Percentiles rank a stretch among this genome's conserved stretches.
Conservation (phyloP, 2,329 filamentous ascomycete genomes). For the Phyllosticta ampelicida region DNA sequence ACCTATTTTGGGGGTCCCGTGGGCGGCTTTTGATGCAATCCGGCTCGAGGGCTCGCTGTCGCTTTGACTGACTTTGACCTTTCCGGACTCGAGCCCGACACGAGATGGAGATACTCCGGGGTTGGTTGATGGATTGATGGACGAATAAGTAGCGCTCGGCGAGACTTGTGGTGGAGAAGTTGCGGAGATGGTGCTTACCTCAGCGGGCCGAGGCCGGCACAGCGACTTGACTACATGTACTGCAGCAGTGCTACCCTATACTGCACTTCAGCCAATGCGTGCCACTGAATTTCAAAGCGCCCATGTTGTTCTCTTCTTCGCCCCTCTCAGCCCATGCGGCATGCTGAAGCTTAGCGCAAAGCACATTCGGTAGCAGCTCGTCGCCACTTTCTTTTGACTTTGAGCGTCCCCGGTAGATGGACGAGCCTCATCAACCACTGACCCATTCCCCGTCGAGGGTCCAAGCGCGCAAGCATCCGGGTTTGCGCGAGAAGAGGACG, state of each 20-base stretch:
- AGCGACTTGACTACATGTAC: not conserved
- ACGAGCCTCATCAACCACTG: not conserved
- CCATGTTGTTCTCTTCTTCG: not conserved
- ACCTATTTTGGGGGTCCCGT: slow-evolving; percentile 4
- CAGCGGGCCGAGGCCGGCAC: not conserved
- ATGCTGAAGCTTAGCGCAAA: not conserved
- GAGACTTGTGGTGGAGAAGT: not conserved
- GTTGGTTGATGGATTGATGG: not conserved
- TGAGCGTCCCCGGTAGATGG: not conserved
- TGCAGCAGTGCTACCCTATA: no score
- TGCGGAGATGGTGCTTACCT: not conserved
- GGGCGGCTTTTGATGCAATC: not conserved
- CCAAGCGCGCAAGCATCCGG: not conserved
- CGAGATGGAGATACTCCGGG: not conserved
- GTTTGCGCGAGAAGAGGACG: not conserved
- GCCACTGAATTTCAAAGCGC: no score
- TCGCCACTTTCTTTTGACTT: not conserved
- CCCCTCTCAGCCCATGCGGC: not conserved
- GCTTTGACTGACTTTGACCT: not conserved
- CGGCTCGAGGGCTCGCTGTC: not conserved
- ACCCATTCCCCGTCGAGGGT: not conserved
- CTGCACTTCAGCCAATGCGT: no score
- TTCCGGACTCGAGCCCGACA: not conserved
- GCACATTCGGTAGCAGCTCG: not conserved
- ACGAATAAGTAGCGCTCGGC: not conserved